Evolutionary conservation across 2,329 filamentous ascomycete genomes (phyloP).

Genomic region (Trichothecium roseum): DNA sequence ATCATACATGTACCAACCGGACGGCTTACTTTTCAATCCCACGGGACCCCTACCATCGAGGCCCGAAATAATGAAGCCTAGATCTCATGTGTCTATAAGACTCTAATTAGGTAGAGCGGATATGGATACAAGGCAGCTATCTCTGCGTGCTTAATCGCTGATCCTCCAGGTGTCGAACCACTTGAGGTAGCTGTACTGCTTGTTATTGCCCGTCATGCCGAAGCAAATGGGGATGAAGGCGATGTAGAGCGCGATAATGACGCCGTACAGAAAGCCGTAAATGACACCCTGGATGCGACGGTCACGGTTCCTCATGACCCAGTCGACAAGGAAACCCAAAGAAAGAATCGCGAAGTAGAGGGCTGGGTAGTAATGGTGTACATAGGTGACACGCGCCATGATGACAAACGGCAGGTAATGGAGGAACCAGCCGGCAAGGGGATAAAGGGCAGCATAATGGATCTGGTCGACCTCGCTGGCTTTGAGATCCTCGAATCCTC

Average conservation of each 20-base stretch:
- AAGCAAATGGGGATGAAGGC: constrained; percentile 91
- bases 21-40: no score
- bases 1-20: no score
- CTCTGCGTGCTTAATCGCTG: constrained; percentile 37
- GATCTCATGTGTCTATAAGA: no score
- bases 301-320: constrained; percentile 59
- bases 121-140: no score
- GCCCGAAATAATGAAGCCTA: no score
- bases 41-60: no score
- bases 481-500: constrained; percentile 78
- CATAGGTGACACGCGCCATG: constrained; percentile 98
- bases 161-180: constrained; percentile 88
- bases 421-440: constrained; percentile 85
- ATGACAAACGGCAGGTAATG: constrained; percentile 94
- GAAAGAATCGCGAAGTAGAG: constrained; percentile 93
- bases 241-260: constrained; percentile 73
- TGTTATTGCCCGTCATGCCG: constrained; percentile 81
- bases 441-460: constrained; percentile 87
- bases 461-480: constrained; percentile 80
- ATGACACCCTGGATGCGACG: constrained; percentile 53
- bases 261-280: constrained; percentile 65
- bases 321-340: constrained; percentile 82
- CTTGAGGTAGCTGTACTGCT: constrained; percentile 82
- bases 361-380: constrained; percentile 98
- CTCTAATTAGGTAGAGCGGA: no score